Evolutionary conservation across 805 yeast genomes (phyloP).

Genomic region (Candida andamanensis): DNA sequence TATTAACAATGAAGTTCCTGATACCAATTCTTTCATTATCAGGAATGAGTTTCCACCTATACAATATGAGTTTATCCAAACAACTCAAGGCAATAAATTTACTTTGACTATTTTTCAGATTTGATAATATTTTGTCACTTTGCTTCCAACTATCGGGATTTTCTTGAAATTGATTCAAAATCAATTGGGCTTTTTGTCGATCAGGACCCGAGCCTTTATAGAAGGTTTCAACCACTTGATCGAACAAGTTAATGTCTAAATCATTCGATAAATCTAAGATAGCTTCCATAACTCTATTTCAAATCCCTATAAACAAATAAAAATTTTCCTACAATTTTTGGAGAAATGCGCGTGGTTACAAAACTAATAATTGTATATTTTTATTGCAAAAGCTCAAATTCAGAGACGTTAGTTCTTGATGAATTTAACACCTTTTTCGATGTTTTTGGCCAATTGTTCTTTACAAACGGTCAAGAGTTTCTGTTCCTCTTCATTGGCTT

Average conservation of each 20-base stretch:
- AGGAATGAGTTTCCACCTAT: conserved; percentile 92
- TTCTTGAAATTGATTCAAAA: conserved; percentile 80
- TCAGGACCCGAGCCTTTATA: conserved; percentile 70
- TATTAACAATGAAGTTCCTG: conserved; percentile 86
- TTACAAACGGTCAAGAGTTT: conserved; percentile 50
- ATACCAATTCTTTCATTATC: conserved; percentile 87
- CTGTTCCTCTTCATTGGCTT: conserved; percentile 48
- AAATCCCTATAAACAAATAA: neutral
- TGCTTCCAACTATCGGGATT: conserved; percentile 95
- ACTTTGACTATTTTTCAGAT: conserved; percentile 74
- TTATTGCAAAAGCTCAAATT: no score
- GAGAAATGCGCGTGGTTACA: no score
- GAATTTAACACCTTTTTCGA: conserved; percentile 55
- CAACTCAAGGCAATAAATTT: conserved; percentile 90
- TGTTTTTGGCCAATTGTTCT: conserved; percentile 49
- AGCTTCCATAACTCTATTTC: conserved; percentile 76
- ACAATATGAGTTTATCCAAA: conserved; percentile 81
- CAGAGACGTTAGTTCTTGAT: conserved; percentile 21
- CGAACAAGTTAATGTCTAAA: conserved; percentile 73
- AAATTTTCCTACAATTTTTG: conserved; percentile 1
- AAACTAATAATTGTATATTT: no score
- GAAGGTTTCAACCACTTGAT: conserved; percentile 79
- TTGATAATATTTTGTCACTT: conserved; percentile 83
- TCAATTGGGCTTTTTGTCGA: conserved; percentile 65
- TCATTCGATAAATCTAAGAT: conserved; percentile 83